phyloP scores from a whole-genome alignment of 2,329 filamentous ascomycete genomes.

The Aspergillus latus region DNA sequence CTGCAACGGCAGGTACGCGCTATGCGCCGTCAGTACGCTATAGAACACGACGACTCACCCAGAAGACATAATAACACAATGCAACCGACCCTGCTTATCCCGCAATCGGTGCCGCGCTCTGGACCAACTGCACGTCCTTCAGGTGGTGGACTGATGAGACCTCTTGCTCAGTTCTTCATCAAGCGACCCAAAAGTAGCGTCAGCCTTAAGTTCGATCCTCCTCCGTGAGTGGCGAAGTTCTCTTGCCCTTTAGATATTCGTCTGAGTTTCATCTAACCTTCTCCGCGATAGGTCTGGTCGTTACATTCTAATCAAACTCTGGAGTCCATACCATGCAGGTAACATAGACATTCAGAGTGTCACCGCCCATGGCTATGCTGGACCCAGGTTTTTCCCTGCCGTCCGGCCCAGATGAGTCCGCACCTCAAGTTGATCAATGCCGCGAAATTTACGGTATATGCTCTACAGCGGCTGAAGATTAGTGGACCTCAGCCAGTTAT shows the following conservation, averaged over 20 bases:
- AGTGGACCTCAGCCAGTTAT: too few species aligned
- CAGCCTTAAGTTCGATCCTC: constrained; percentile 69
- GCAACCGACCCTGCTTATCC: neutral
- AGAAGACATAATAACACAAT: constrained; percentile 19
- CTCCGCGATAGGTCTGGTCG: constrained; percentile 60
- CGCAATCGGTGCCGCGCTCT: constrained; percentile 9
- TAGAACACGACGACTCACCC: constrained; percentile 20
- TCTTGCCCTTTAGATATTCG: neutral
- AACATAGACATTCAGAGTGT: constrained; percentile 93
- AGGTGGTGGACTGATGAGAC: constrained; percentile 57
- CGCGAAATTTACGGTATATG: too few species aligned
- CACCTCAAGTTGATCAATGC: neutral
- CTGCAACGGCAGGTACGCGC: constrained; percentile 27
- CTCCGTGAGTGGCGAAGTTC: constrained; percentile 35
- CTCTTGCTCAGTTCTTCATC: constrained; percentile 81
- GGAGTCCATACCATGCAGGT: constrained; percentile 70
- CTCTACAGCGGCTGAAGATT: too few species aligned
- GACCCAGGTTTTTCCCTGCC: constrained; percentile 78
- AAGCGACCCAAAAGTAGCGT: constrained; percentile 79
- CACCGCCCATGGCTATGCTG: constrained; percentile 78
- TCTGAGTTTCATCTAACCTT: constrained; percentile 12
- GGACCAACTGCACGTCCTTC: constrained; percentile 7
- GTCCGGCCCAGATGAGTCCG: constrained; percentile 56
- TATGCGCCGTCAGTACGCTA: constrained; percentile 21
- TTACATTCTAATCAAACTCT: constrained; percentile 86